phyloP scores from a whole-genome alignment of 345 rosid species.

The Pistacia atlantica region DNA sequence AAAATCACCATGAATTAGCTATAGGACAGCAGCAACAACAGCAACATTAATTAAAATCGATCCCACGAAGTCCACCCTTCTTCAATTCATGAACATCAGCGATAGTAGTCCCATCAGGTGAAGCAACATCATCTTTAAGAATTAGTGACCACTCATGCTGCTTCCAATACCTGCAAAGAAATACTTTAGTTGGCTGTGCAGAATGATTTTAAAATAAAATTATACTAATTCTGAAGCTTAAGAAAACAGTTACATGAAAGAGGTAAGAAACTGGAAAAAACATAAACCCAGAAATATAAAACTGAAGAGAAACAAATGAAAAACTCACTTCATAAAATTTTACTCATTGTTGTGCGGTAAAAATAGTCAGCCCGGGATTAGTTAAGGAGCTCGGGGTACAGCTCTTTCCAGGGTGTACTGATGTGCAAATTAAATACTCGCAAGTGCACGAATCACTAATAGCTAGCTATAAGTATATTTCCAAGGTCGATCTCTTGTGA shows the following conservation, averaged over 20 bases:
- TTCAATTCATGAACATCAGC: slow-evolving; percentile 89
- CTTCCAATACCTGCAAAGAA: slow-evolving; percentile 63
- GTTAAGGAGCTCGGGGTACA: too few species aligned
- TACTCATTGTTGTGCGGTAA: neutral
- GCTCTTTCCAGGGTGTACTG: too few species aligned
- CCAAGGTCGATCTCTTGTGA: too few species aligned
- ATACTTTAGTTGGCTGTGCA: neutral
- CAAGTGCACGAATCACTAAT: too few species aligned
- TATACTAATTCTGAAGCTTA: neutral
- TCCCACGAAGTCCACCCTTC: slow-evolving; percentile 82
- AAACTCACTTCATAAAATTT: neutral
- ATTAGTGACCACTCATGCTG: slow-evolving; percentile 60
- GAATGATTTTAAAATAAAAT: neutral
- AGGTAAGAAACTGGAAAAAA: neutral
- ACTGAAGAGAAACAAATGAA: too few species aligned
- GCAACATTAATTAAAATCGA: slow-evolving; percentile 79
- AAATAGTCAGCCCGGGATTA: too few species aligned
- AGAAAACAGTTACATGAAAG: neutral
- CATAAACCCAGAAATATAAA: neutral
- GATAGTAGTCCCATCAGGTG: slow-evolving; percentile 92
- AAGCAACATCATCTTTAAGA: slow-evolving; percentile 79
- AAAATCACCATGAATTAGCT: slow-evolving; percentile 9
- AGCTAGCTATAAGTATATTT: too few species aligned
- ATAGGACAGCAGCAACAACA: slow-evolving; percentile 77
- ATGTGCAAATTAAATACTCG: too few species aligned